phyloP scores from a whole-genome alignment of 148 eudicot genomes.

The Oxyria digyna region DNA sequence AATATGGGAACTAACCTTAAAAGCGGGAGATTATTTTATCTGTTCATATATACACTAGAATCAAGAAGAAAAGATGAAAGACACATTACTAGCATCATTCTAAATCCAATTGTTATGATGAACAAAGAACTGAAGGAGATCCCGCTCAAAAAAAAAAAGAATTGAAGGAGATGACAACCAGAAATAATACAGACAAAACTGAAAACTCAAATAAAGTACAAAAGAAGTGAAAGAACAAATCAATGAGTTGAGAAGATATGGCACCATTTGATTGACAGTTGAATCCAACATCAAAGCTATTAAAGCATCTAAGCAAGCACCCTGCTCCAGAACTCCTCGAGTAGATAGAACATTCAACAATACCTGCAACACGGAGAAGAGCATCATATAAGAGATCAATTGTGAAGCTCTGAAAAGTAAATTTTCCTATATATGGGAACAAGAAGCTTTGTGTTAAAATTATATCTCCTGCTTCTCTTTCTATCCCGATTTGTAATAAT shows the following conservation, averaged over 20 bases:
- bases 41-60: not conserved
- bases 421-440: not conserved
- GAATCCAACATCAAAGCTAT: constrained; percentile 91
- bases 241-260: not conserved
- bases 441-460: not conserved
- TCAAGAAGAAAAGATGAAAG: not conserved
- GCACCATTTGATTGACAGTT: constrained; percentile 82
- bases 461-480: not conserved
- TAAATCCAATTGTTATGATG: not conserved
- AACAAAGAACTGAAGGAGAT: too few species aligned
- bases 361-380: constrained; percentile 30
- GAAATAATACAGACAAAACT: not conserved
- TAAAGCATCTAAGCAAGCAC: constrained; percentile 84
- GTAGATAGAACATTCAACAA: constrained; percentile 80
- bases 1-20: not conserved
- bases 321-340: constrained; percentile 85
- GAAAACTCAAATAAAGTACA: not conserved
- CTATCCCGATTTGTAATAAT: not conserved
- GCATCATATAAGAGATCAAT: not conserved
- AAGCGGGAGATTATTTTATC: not conserved
- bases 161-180: not conserved
- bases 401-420: not conserved
- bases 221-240: not conserved
- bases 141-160: too few species aligned
- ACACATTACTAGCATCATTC: not conserved